These are phyloP conservation scores for Lecanicillium sp. DNA, from an alignment of 2,329 filamentous ascomycete genomes.

Conservation along the genomic window DNA sequence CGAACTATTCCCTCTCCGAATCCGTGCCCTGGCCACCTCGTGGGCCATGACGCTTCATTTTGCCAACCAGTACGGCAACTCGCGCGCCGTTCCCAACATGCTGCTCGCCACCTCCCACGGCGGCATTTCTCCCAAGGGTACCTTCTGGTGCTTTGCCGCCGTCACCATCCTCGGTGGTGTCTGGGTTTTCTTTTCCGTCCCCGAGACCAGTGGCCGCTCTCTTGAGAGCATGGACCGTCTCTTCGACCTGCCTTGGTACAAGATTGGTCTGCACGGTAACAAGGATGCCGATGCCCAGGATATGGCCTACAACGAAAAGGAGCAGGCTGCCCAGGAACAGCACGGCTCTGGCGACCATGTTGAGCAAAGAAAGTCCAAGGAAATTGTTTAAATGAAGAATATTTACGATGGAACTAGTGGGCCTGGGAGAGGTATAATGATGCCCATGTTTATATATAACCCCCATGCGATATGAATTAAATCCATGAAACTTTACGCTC, in stretches of 20 bases:
- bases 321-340: constrained; percentile 25
- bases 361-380: constrained; percentile 17
- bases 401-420: not conserved
- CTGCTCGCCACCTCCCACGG: constrained; percentile 42
- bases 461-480: too few species aligned
- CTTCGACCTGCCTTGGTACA: constrained; percentile 67
- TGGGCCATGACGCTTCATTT: constrained; percentile 75
- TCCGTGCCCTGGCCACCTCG: constrained; percentile 63
- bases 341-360: constrained; percentile 24
- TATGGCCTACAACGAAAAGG: constrained; percentile 35
- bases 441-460: not conserved
- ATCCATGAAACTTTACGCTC: too few species aligned
- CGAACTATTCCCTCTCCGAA: constrained; percentile 68
- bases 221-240: constrained; percentile 65
- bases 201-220: constrained; percentile 60
- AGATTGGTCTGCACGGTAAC: constrained; percentile 56
- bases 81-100: constrained; percentile 68
- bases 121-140: constrained; percentile 53
- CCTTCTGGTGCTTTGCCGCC: constrained; percentile 68
- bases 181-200: constrained; percentile 67
- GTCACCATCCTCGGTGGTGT: constrained; percentile 59
- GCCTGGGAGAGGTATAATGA: not conserved
- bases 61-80: constrained; percentile 71
- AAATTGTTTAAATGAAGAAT: not conserved
- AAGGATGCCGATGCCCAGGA: constrained; percentile 41